Base-by-base conservation (phyloP, 140 eudicot species). In the Stevia rebaudiana region DNA sequence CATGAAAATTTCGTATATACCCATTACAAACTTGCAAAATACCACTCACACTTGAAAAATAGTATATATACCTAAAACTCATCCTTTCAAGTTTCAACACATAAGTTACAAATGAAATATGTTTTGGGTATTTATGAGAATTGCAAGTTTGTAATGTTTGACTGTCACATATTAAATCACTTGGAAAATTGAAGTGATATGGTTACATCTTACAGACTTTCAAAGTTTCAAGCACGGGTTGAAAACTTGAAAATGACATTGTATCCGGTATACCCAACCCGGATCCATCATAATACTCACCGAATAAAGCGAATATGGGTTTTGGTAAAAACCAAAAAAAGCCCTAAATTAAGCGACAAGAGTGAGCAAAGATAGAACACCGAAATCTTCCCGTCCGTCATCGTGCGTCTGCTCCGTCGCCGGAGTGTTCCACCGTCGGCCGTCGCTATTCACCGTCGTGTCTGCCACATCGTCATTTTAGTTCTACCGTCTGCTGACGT, bases 331-430 rank as follows among this genome's bases (percentile, higher is more conserved):
- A 63, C 8, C 11, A n/a, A 23, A 64, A 36, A 73, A 73, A 73
- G 78, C 78, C 78, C 78, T 73, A 73, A 65, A 22, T 24, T 36
- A 65, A 43, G 64, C 50, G 21, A 22, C 55, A 24, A 12, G 58
- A 72, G 72, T 47, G 58, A 64, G 57, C 28, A 53, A 30, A 63
- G 55, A 60, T 61, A 61, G 47, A 24, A 43, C 59, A 49, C 71
- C 66, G 50, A 52, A 64, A 73, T 15, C 72, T 49, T 60, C 47
- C 13, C 57, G 6, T 37, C 65, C 31, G 23, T 42, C 59, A 15
- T 33, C 74, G 67, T 69, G 67, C 58, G 37, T 41, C 58, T 33
- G 47, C 67, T 47, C 71, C 66, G 77, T 72, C 72, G 77, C 72
- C 65, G 72, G 61, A 6, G 65, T 63, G 33, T 66, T 72, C 72